phyloP scores from a whole-genome alignment of 2,329 filamentous ascomycete genomes.

The Penicillium palitans region DNA sequence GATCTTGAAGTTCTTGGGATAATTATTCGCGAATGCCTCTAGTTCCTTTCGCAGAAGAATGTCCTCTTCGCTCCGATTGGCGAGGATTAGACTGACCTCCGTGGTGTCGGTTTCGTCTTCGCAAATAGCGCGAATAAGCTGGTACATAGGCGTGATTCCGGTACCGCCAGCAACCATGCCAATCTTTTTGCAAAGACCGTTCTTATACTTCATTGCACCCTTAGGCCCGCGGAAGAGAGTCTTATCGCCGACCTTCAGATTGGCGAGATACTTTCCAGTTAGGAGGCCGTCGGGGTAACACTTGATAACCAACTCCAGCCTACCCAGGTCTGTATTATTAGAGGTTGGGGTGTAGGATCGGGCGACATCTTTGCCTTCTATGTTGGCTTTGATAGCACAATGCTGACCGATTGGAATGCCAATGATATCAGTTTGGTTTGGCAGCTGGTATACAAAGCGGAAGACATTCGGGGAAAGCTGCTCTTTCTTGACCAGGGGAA shows the following conservation, averaged over 20 bases:
- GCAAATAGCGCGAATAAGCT: background rate
- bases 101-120: background rate
- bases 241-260: background rate
- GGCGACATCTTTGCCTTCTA: background rate
- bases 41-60: background rate
- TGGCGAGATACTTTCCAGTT: background rate
- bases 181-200: background rate
- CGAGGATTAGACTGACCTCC: background rate
- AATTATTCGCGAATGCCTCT: background rate
- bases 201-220: background rate
- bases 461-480: background rate
- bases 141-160: background rate
- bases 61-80: background rate
- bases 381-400: background rate
- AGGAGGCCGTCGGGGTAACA: background rate
- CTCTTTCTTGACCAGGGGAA: background rate
- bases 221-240: background rate
- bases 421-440: background rate
- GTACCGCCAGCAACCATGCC: background rate
- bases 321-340: background rate
- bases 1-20: background rate
- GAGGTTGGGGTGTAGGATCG: background rate
- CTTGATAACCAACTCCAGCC: background rate
- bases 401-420: background rate
- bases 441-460: background rate